These are phyloP conservation scores for Aspergillus fructus DNA, from an alignment of 2,329 filamentous ascomycete species.

Conservation along the genomic window DNA sequence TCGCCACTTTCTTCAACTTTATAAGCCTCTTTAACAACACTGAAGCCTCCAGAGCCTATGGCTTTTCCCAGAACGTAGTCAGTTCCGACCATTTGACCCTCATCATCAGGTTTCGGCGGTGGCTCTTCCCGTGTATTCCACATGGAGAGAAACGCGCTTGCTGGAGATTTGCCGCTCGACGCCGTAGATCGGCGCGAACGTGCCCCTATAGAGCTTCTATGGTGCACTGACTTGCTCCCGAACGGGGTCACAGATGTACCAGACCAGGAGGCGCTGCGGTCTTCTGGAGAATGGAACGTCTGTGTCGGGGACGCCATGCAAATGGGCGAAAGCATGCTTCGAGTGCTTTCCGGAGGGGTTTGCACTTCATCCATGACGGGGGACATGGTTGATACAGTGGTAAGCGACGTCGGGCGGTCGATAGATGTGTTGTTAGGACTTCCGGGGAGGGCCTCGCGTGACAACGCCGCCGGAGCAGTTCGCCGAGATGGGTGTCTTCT, in stretches of 20 bases:
- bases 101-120: conserved; percentile 59
- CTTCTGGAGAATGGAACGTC: conserved; percentile 39
- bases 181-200: conserved; percentile 50
- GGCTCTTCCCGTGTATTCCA: conserved; percentile 46
- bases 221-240: conserved; percentile 36
- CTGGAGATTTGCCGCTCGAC: conserved; percentile 57
- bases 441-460: conserved; percentile 23
- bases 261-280: conserved; percentile 41
- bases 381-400: conserved; percentile 45
- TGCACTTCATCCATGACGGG: conserved; percentile 40
- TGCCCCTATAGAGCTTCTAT: conserved; percentile 34
- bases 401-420: conserved; percentile 43
- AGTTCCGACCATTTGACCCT: conserved; percentile 65
- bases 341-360: conserved; percentile 40
- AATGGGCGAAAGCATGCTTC: conserved; percentile 38
- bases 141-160: conserved; percentile 58
- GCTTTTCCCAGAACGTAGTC: conserved; percentile 68
- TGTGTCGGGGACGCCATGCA: conserved; percentile 38
- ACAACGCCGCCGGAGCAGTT: conserved; percentile 25
- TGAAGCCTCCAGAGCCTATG: conserved; percentile 66
- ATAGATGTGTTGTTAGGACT: conserved; percentile 29
- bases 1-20: conserved; percentile 58
- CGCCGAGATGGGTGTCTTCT: conserved; percentile 25
- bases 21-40: conserved; percentile 65
- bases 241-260: conserved; percentile 29